Base-by-base conservation (phyloP, 768 basidiomycete genomes). In the Termitomyces sp. region DNA sequence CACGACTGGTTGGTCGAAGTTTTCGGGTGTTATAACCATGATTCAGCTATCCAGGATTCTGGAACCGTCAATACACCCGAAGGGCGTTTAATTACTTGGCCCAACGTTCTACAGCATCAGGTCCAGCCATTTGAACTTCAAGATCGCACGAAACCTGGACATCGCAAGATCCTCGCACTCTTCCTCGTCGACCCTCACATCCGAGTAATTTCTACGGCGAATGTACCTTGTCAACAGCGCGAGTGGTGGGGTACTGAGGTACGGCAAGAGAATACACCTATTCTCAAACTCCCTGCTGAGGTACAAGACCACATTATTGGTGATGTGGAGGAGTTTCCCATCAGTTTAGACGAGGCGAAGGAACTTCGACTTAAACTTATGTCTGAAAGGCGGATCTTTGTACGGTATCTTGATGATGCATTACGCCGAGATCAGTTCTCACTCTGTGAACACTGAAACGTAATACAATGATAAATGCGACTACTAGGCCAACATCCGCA, bases 181-280 rank as follows among this genome's bases (percentile, higher is more conserved):
- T 63, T 63, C 53, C 55, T 65, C 14, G 62, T 65, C 29, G 65
- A 65, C 41, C 62, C 59, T 11, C 59, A 60, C 27, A 53, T 66
- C 27, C 59, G 54, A 12, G 60, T 71, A n/a, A 60, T 65, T n/a
- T 69, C 69, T 8, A 65, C 67, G 1, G 63, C 65, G 19, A 65
- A 67, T 32, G 63, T 71, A 11, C 66, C 68, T 0, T 68, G 65
- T 25, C 70, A 71, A 53, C 65, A 65, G 41, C 43, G 57, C 34
- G 63, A 67, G 6, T 68, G 68, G 68, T 66, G 68, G 62, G 37
- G 62, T 48, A 2, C 6, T 8, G n/a, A n/a, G 57, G 62, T 19
- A 52, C 44, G 3, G 38, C 66, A 35, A 2, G 42, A 54, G 31
- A 55, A 37, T 14, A 51, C 55, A 4, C n/a, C n/a, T n/a, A 32